phyloP scores from a whole-genome alignment of 108 stramenopile species.

The Mediolabrus comicus region DNA sequence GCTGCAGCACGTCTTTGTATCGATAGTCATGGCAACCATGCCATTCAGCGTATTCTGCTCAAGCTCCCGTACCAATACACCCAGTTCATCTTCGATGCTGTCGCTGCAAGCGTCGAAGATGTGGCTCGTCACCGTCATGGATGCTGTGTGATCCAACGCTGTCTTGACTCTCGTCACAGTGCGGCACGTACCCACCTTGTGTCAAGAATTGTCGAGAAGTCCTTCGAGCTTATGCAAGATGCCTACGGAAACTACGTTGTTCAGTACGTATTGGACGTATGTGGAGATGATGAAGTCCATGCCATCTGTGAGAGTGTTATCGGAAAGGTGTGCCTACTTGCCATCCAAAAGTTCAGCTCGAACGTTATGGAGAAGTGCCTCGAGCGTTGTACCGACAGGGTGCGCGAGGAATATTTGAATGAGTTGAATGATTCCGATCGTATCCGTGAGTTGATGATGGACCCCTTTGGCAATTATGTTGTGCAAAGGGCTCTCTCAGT shows the following conservation, averaged over 20 bases:
- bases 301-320: slow-evolving; percentile 87
- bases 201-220: slow-evolving; percentile 87
- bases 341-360: slow-evolving; percentile 96
- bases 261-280: slow-evolving; percentile 90
- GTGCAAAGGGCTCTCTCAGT: slow-evolving; percentile 92
- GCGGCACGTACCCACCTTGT: slow-evolving; percentile 87
- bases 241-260: slow-evolving; percentile 95
- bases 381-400: slow-evolving; percentile 87
- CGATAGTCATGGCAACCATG: slow-evolving; percentile 98
- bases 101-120: slow-evolving; percentile 85
- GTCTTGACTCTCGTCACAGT: slow-evolving; percentile 89
- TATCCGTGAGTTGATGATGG: slow-evolving; percentile 91
- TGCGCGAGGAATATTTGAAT: slow-evolving; percentile 82
- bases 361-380: slow-evolving; percentile 99
- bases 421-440: slow-evolving; percentile 86
- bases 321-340: slow-evolving; percentile 88
- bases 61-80: slow-evolving; percentile 89
- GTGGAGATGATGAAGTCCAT: slow-evolving; percentile 90
- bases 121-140: slow-evolving; percentile 98
- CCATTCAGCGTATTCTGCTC: slow-evolving; percentile 90
- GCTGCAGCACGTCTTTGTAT: slow-evolving; percentile 94
- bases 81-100: slow-evolving; percentile 93
- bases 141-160: slow-evolving; percentile 97
- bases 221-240: slow-evolving; percentile 96
- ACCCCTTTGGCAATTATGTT: slow-evolving; percentile 97